Base-by-base conservation (phyloP, 1,139 yeast species). In the Diutina siamensis region DNA sequence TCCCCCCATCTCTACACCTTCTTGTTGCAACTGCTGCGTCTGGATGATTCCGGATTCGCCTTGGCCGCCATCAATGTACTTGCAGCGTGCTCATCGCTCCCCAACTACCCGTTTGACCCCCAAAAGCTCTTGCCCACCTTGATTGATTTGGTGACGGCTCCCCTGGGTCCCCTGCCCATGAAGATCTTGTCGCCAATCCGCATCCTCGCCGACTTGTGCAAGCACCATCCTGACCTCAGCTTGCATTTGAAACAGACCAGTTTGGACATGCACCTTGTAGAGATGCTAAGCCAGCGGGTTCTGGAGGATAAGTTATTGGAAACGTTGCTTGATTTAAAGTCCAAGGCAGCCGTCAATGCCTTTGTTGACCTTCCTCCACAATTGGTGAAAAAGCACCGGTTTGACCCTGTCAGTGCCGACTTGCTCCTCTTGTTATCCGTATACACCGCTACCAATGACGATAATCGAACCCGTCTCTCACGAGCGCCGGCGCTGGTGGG, bases 201-300 rank as follows among this genome's bases (percentile, higher is more conserved):
- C 3, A 25, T 38, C 3, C 28, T 38, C 13, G 42, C 32, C 21
- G 42, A 38, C 13, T 15, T 22, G 32, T 38, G 42, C 18, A 38
- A 38, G 20, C 42, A 25, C 15, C 32, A 25, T 9, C n/a, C 12
- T 19, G 32, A 38, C 3, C 32, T 38, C 20, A 17, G 21, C 4
- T 12, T 38, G n/a, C 42, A 38, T 22, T 10, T 38, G 4, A 38
- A 38, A 17, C 42, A 38, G n/a, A 38, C 42, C 12, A 38, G 22
- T 17, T 17, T 38, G 3, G 42, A 38, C 15, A 15, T 38, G 17
- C 20, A 22, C 5, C 15, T 38, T 19, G 42, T 38, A 15, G 42
- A 38, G 18, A 38, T 38, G 42, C 25, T 38, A n/a, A 18, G 19
- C 4, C 20, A n/a, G 28, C 19, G 42, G 17, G 20, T 25, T 18